These are phyloP conservation scores for Aegilops longissima DNA, from an alignment of 176 grass and related monocot genomes.

Conservation along the genomic window DNA sequence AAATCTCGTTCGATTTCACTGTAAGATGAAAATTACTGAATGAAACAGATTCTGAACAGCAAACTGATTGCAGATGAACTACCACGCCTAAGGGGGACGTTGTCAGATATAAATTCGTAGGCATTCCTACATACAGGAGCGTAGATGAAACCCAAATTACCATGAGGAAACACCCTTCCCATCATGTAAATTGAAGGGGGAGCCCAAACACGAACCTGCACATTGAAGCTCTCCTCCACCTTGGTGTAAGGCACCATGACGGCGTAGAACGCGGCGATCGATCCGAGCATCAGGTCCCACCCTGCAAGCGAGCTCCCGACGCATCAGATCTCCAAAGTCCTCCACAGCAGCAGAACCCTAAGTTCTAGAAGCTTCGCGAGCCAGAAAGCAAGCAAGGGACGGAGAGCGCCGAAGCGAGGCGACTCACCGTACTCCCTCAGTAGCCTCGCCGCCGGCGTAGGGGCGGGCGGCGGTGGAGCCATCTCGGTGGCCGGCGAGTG, in stretches of 20 bases:
- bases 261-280: slow-evolving; percentile 63
- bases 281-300: slow-evolving; percentile 86
- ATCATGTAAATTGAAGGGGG: background rate
- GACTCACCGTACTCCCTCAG: slow-evolving; percentile 46
- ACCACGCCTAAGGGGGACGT: background rate
- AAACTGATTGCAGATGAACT: background rate
- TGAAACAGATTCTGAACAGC: background rate
- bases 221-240: slow-evolving; percentile 97
- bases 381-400: background rate
- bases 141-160: background rate
- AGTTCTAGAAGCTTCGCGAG: background rate
- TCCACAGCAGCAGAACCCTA: background rate
- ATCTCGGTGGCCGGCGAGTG: slow-evolving; percentile 21
- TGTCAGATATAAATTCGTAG: background rate
- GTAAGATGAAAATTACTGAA: background rate
- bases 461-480: slow-evolving; percentile 14
- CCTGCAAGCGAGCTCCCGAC: slow-evolving; percentile 39
- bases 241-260: slow-evolving; percentile 88
- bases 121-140: background rate
- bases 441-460: slow-evolving; percentile 29
- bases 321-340: slow-evolving; percentile 3
- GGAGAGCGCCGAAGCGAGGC: background rate
- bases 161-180: background rate
- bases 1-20: background rate
- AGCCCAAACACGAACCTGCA: slow-evolving; percentile 39